These are phyloP conservation scores for Rasamsonia emersonii DNA, from an alignment of 2,329 filamentous ascomycete genomes.

Conservation along the genomic window DNA sequence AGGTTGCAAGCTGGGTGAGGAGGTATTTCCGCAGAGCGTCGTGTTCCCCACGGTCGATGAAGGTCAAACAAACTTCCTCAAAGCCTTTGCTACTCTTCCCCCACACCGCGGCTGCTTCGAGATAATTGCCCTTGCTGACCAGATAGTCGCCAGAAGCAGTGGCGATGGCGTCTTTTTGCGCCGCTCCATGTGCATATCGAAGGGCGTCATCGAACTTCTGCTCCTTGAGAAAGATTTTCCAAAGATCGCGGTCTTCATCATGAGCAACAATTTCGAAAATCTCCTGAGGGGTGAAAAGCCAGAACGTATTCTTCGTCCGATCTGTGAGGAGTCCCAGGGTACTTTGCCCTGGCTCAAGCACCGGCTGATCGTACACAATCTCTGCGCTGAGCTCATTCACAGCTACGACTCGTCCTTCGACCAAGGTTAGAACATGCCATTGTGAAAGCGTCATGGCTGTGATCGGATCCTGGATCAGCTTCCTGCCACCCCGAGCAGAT, in stretches of 20 bases:
- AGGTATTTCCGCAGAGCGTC: conserved; percentile 89
- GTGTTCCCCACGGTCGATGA: conserved; percentile 83
- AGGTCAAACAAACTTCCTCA: conserved; percentile 83
- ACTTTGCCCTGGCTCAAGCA: conserved; percentile 70
- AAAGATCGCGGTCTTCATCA: conserved; percentile 86
- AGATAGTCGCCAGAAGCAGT: conserved; percentile 87
- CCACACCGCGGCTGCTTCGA: conserved; percentile 81
- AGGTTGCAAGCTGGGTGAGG: conserved; percentile 67
- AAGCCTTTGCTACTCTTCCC: conserved; percentile 95
- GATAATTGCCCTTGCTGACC: conserved; percentile 68
- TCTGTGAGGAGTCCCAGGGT: conserved; percentile 81
- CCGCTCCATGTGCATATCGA: conserved; percentile 67
- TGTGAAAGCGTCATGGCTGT: conserved; percentile 78
- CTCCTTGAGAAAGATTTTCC: conserved; percentile 82
- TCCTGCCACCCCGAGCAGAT: conserved; percentile 54
- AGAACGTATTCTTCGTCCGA: conserved; percentile 91
- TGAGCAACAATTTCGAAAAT: conserved; percentile 90
- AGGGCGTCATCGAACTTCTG: conserved; percentile 85
- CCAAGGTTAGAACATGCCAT: conserved; percentile 81
- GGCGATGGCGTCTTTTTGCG: conserved; percentile 84
- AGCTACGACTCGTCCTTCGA: conserved; percentile 74
- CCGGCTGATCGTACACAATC: conserved; percentile 77
- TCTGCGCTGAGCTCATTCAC: conserved; percentile 80
- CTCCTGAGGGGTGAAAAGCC: conserved; percentile 84
- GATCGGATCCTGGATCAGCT: conserved; percentile 61